These are phyloP conservation scores for Sanghuangporus sanghuang DNA, from an alignment of 1,284 basidiomycete species.

Conservation along the genomic window DNA sequence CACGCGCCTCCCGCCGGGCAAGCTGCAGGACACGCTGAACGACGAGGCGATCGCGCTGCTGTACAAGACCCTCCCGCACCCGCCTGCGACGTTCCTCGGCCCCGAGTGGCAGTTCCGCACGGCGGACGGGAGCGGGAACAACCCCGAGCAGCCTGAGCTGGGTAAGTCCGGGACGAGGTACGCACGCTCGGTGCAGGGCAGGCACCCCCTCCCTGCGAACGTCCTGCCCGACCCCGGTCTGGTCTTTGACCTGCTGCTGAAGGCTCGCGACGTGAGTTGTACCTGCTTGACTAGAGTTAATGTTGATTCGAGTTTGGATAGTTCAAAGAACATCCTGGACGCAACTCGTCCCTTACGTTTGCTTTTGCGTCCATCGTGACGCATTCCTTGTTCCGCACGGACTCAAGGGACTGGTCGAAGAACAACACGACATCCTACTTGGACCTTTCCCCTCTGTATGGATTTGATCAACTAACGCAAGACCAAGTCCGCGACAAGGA, in stretches of 20 bases:
- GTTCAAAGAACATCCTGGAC: slow-evolving; percentile 35
- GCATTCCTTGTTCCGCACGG: slow-evolving; percentile 41
- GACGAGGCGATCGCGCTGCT: slow-evolving; percentile 27
- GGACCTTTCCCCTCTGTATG: slow-evolving; percentile 38
- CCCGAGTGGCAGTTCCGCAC: slow-evolving; percentile 29
- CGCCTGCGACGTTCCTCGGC: slow-evolving; percentile 38
- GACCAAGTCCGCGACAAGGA: slow-evolving; percentile 37
- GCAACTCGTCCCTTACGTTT: slow-evolving; percentile 46
- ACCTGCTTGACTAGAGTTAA: no score
- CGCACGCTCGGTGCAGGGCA: slow-evolving; percentile 39
- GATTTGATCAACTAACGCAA: slow-evolving; percentile 28
- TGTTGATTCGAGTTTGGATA: neutral
- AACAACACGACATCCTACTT: slow-evolving; percentile 57
- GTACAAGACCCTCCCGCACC: slow-evolving; percentile 47
- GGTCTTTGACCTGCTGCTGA: slow-evolving; percentile 45
- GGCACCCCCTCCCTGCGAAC: slow-evolving; percentile 25
- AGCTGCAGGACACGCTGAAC: slow-evolving; percentile 21
- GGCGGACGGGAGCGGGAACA: slow-evolving; percentile 42
- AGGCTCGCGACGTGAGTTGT: slow-evolving; percentile 29
- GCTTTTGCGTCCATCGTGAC: slow-evolving; percentile 43
- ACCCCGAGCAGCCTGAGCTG: slow-evolving; percentile 32
- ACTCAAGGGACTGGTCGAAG: slow-evolving; percentile 33
- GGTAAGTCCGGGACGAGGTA: slow-evolving; percentile 42
- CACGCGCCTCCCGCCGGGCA: slow-evolving; percentile 26
- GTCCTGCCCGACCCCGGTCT: slow-evolving; percentile 43